Evolutionary conservation across 306 rosid species (phyloP).

Genomic region (Cucurbita moschata): DNA sequence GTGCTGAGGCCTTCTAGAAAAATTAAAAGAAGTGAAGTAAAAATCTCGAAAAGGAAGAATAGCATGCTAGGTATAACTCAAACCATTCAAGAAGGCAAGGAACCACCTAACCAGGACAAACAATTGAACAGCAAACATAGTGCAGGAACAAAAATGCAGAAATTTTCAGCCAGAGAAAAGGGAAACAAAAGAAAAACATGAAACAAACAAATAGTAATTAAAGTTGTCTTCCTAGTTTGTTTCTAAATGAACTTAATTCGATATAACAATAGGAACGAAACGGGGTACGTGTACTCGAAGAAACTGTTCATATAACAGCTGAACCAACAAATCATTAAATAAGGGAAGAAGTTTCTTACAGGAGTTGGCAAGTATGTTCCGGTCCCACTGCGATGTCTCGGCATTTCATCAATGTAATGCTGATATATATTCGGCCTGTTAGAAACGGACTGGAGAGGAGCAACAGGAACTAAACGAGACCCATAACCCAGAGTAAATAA

Average conservation of each 20-base stretch:
- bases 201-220: background rate
- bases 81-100: background rate
- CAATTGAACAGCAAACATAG: background rate
- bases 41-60: constrained; percentile 1
- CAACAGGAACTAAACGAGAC: constrained; percentile 55
- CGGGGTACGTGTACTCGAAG: background rate
- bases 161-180: background rate
- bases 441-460: constrained; percentile 61
- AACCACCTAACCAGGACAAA: background rate
- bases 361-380: constrained; percentile 96
- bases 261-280: background rate
- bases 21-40: constrained; percentile 2
- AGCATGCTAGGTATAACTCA: background rate
- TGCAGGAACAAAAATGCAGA: background rate
- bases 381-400: constrained; percentile 84
- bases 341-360: constrained; percentile 38
- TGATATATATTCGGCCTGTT: constrained; percentile 65
- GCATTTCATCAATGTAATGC: constrained; percentile 61
- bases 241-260: background rate
- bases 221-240: background rate
- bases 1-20: constrained; percentile 59
- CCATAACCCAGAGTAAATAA: constrained; percentile 46
- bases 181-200: background rate
- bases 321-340: constrained; percentile 4
- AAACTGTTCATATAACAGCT: background rate